These are phyloP conservation scores for Ophiostoma perfectum DNA, from an alignment of 2,329 filamentous ascomycete genomes.

Conservation along the genomic window DNA sequence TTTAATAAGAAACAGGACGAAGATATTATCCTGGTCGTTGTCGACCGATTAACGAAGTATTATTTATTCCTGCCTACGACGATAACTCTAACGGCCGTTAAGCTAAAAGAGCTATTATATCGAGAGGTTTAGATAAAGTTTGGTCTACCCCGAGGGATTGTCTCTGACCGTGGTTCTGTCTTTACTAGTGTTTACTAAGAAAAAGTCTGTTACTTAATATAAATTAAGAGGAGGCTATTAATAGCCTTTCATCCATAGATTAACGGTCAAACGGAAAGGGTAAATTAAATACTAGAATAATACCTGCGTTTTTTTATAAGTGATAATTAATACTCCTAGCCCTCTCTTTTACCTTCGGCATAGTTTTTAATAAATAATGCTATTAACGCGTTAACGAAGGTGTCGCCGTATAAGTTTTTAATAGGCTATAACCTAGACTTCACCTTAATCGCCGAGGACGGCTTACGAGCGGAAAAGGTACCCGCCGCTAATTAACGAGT, in stretches of 20 bases:
- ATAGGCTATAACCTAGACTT: background rate
- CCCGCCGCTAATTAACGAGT: background rate
- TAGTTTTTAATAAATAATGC: background rate
- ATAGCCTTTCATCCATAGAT: background rate
- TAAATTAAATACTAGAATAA: background rate
- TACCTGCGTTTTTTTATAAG: background rate
- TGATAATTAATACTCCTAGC: background rate
- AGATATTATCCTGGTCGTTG: background rate
- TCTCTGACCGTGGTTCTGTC: background rate
- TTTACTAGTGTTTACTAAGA: background rate
- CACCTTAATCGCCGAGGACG: background rate
- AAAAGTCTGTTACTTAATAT: background rate
- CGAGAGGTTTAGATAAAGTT: background rate
- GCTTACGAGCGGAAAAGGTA: background rate
- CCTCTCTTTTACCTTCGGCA: background rate
- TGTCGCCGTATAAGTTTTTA: background rate
- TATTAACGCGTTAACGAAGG: background rate
- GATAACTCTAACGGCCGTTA: background rate
- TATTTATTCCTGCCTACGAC: background rate
- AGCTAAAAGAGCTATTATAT: background rate
- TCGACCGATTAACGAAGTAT: background rate
- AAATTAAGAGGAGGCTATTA: background rate
- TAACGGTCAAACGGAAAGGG: background rate
- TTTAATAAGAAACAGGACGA: background rate
- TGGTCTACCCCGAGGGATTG: background rate